phyloP scores from a whole-genome alignment of 2,329 filamentous ascomycete species.

The Chaetomium sp. region DNA sequence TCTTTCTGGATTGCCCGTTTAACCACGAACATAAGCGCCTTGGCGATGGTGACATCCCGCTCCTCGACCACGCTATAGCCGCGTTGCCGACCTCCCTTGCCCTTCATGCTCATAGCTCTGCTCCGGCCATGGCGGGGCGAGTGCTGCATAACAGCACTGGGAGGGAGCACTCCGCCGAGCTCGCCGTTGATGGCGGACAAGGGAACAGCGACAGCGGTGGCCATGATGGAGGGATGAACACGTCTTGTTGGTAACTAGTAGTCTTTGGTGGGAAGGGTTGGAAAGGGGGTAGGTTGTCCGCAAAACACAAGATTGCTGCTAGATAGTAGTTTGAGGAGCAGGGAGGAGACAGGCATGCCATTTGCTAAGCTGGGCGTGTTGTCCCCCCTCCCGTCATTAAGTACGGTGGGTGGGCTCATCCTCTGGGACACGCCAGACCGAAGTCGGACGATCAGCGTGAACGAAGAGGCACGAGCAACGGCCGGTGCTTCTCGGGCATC shows the following conservation, averaged over 20 bases:
- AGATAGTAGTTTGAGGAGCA: background rate
- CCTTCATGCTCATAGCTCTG: constrained; percentile 44
- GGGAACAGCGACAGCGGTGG: constrained; percentile 42
- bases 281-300: too few species aligned
- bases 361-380: too few species aligned
- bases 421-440: background rate
- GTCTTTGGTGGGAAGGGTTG: background rate
- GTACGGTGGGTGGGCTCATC: background rate
- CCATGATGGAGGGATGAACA: constrained; percentile 35
- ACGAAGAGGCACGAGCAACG: background rate
- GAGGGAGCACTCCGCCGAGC: constrained; percentile 43
- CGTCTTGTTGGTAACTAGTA: background rate
- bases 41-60: constrained; percentile 44
- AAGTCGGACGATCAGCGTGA: background rate
- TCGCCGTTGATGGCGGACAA: constrained; percentile 41
- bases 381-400: background rate
- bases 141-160: constrained; percentile 42
- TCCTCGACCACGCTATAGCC: constrained; percentile 48
- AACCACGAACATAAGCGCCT: constrained; percentile 47
- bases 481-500: constrained; percentile 26
- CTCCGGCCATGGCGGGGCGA: constrained; percentile 45
- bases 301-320: too few species aligned
- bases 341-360: background rate
- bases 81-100: constrained; percentile 41
- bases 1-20: constrained; percentile 44